Evolutionary conservation across 2,329 filamentous ascomycete species (phyloP).

Genomic region (Paraphaeosphaeria sporulosa): DNA sequence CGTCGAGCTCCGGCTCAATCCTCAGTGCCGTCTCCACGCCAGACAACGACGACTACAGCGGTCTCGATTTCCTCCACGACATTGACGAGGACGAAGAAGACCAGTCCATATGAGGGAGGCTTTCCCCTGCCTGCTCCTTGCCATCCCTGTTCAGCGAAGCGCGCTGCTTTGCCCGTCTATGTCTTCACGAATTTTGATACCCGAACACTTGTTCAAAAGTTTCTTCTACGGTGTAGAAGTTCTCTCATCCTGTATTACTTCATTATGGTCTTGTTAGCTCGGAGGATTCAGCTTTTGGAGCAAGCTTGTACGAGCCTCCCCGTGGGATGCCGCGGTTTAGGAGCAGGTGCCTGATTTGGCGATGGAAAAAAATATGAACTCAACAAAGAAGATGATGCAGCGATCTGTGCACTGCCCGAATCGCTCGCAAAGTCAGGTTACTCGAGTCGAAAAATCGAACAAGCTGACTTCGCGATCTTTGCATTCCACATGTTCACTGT

Average conservation of each 20-base stretch:
- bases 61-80: constrained; percentile 43
- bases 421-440: constrained; percentile 4
- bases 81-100: constrained; percentile 35
- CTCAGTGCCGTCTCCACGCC: constrained; percentile 20
- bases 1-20: constrained; percentile 26
- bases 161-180: neutral
- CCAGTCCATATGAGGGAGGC: neutral
- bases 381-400: neutral
- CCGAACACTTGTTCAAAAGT: constrained; percentile 15
- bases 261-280: neutral
- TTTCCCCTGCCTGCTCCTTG: neutral
- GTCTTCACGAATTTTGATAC: constrained; percentile 9
- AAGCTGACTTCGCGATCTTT: neutral
- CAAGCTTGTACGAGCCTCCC: neutral
- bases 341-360: neutral
- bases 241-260: neutral
- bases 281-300: neutral
- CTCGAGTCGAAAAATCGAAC: neutral
- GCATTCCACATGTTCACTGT: neutral
- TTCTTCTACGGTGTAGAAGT: neutral
- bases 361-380: neutral
- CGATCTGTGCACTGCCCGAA: too few relatives aligned
- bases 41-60: constrained; percentile 32
- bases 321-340: too few relatives aligned
- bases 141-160: neutral